Evolutionary conservation across 495 filamentous ascomycete genomes (phyloP).

Genomic region (Xylaria grammica): DNA sequence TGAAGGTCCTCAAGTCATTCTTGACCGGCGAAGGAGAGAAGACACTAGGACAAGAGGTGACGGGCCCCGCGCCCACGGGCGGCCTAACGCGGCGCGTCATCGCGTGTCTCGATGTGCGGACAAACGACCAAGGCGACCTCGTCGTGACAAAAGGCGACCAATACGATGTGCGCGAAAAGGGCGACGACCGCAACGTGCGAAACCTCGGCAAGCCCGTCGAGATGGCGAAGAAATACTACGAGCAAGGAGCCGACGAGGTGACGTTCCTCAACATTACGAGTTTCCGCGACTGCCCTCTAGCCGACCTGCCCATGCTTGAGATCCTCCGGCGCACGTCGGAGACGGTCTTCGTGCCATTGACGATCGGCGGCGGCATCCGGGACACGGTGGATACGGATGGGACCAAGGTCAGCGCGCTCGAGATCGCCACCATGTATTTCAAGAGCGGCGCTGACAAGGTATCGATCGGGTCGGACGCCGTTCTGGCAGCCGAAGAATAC

Average conservation of each 20-base stretch:
- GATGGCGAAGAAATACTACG: slow-evolving; percentile 91
- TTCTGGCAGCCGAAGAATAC: slow-evolving; percentile 89
- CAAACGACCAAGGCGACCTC: slow-evolving; percentile 94
- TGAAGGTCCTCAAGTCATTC: slow-evolving; percentile 84
- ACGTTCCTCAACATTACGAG: slow-evolving; percentile 98
- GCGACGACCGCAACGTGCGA: slow-evolving; percentile 73
- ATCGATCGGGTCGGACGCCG: slow-evolving; percentile 94
- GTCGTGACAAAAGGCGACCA: slow-evolving; percentile 99
- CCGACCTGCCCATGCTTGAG: slow-evolving; percentile 94
- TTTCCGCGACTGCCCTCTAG: slow-evolving; percentile 91
- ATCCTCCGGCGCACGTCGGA: slow-evolving; percentile 83
- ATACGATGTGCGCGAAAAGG: slow-evolving; percentile 98
- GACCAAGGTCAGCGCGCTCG: slow-evolving; percentile 81
- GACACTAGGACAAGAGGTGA: slow-evolving; percentile 32
- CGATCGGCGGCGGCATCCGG: slow-evolving; percentile 92
- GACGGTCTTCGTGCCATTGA: slow-evolving; percentile 96
- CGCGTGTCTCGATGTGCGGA: slow-evolving; percentile 92
- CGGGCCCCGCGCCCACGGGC: slow-evolving; percentile 38
- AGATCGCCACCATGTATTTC: slow-evolving; percentile 97
- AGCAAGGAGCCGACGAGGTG: slow-evolving; percentile 94
- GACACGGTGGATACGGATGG: slow-evolving; percentile 90
- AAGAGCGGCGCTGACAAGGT: slow-evolving; percentile 98
- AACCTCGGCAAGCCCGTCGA: slow-evolving; percentile 97
- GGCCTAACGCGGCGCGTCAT: slow-evolving; percentile 90
- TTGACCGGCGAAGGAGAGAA: slow-evolving; percentile 66